Percentiles rank a stretch among this genome's conserved stretches.
These are phyloP conservation scores for Trichosporon sp. DNA, from an alignment of 1,284 basidiomycete species.

Conservation along the genomic window DNA sequence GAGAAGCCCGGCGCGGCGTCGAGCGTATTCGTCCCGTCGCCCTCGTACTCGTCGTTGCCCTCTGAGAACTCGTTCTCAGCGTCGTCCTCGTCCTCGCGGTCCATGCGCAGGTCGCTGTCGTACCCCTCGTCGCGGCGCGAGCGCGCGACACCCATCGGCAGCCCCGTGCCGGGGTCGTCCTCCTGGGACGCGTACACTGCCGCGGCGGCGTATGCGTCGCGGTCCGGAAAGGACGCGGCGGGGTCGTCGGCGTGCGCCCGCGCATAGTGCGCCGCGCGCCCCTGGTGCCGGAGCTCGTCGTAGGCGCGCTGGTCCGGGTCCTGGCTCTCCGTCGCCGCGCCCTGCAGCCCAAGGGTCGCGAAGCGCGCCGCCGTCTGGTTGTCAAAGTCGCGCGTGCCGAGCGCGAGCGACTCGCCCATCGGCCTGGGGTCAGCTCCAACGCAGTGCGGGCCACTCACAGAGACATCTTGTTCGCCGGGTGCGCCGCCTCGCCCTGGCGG, in stretches of 20 bases:
- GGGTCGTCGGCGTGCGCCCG: conserved; percentile 10
- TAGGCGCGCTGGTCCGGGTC: neutral
- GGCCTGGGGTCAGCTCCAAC: conserved; percentile 29
- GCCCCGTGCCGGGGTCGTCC: conserved; percentile 25
- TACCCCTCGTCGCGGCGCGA: conserved; percentile 23
- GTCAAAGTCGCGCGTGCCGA: conserved; percentile 39
- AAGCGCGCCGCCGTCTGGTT: conserved; percentile 31
- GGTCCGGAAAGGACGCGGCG: conserved; percentile 23
- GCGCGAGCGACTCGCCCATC: conserved; percentile 29
- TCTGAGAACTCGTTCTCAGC: conserved; percentile 24
- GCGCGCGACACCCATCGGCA: conserved; percentile 21
- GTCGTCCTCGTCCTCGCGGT: conserved; percentile 31
- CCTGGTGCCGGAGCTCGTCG: conserved; percentile 10
- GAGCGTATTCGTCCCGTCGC: conserved; percentile 3
- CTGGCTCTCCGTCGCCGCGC: no score
- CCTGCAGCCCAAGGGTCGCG: conserved; percentile 8
- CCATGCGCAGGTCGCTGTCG: conserved; percentile 24
- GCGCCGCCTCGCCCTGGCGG: conserved; percentile 23
- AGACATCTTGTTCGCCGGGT: conserved; percentile 25
- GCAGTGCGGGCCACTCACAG: no score
- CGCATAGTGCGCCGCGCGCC: neutral
- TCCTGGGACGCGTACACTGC: conserved; percentile 11
- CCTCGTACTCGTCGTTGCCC: conserved; percentile 37
- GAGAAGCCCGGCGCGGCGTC: conserved; percentile 5
- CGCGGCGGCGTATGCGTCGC: conserved; percentile 17